Evolutionary conservation across 441 rosid genomes (phyloP), one percentile per base, ranked within the genome.

Genomic region (Eruca vesicaria): DNA sequence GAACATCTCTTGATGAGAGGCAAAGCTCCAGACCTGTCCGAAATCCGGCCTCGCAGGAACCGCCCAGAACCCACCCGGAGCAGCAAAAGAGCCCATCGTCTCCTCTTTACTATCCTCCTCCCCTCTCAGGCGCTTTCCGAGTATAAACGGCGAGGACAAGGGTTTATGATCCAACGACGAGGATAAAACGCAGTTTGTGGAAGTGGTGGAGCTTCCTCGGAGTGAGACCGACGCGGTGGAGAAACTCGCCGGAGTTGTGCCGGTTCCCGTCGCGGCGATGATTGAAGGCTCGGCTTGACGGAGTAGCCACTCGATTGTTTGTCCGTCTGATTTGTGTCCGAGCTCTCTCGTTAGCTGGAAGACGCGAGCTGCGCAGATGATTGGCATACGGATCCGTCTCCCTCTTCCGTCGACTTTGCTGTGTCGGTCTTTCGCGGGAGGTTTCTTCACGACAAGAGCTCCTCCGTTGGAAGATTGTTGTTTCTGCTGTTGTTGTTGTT

Each of bases 241-340:
- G 78, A 87, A 91, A 71, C 88, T 89, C 1, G 98, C 97, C 0
- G 98, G 98, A 14, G 95, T 94, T 6, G 98, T 94, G 0, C 98
- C 97, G 0, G 97, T 90, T 0, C 98, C 97, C 1, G 98, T 94
- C 15, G 98, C 98, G 2, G 97, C 97, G 63, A 94, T 88, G 59
- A 94, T 94, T 3, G 98, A 90, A 12, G 98, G 98, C 84, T 94
- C 98, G 1, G 98, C 98, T 75, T 94, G 97, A 61, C 97, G 97
- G 38, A 94, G 95, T 0, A 94, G 88, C 98, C 98, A 94, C 73
- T 92, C 97, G 19, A 94, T 94, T 3, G 99, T 94, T 81, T 94
- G 96, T 19, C 99, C 99, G 43, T 94, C 97, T 3, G 99, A 94
- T 75, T 94, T 94, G 62, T 89, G 99, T 5, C 99, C 99, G 12